Base-by-base conservation (phyloP, 345 rosid genomes). In the Barbarea vulgaris region DNA sequence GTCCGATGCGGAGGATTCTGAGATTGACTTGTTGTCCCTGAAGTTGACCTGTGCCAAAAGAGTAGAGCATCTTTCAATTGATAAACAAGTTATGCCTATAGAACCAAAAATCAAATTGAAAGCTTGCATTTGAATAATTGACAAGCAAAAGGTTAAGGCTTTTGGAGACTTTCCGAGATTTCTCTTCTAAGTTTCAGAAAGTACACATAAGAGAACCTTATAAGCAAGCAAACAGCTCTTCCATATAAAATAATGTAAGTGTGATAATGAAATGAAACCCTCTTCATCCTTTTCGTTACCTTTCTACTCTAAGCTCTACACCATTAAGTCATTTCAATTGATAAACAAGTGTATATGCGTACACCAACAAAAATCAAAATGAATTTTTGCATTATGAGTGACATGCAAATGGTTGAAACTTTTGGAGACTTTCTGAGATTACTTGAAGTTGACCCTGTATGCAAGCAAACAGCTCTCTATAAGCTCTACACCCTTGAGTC, bases 31-130 rank as follows among this genome's bases (percentile, higher is more conserved):
- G 34, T 73, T 7, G 81, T 68, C 47, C 83, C 91, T 25, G 72
- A 57, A 46, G 18, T 66, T 17, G 90, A 76, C 83, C 97, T 91
- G 84, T 44, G 36, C 58, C 79, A 68, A 82, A 42, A 39, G 46
- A 27, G 60, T 50, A 62, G 19, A 14, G 33, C 18, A 59, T 60
- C 51, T 25, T 9, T 78, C 58, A 78, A 39, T 14, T 31, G 47
- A 65, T 17, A 47, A 56, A 30, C 9, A 56, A 14, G 58, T 14
- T 24, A 59, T 47, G 59, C 21, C n/a, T 12, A 21, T 5, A 47
- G 13, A 3, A 14, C 10, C 9, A 2, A 56, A 53, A 22, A 17
- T 4, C 10, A 10, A 9, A 19, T 5, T 27, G 21, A 48, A 46
- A 9, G 6, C 3, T 21, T 67, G 59, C 70, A 9, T 33, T 13